phyloP scores from a whole-genome alignment of 805 yeast species.

The Metschnikowia koreensis region DNA sequence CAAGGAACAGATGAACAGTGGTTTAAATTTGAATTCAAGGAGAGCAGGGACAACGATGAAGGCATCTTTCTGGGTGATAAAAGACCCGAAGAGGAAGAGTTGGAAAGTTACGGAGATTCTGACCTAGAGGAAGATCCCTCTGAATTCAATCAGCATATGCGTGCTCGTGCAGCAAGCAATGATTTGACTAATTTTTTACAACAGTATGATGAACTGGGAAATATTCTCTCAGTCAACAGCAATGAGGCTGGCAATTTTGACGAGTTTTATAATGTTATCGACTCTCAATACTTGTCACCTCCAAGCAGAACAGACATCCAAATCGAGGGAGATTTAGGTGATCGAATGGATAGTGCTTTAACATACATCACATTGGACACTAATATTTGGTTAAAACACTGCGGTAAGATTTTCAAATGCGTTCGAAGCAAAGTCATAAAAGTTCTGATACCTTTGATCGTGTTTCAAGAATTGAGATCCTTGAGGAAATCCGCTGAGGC shows the following conservation, averaged over 20 bases:
- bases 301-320: conserved; percentile 12
- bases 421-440: conserved; percentile 57
- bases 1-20: conserved; percentile 28
- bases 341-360: conserved; percentile 52
- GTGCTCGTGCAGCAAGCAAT: background rate
- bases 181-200: conserved; percentile 11
- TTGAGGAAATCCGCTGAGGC: conserved; percentile 69
- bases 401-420: conserved; percentile 72
- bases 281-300: conserved; percentile 20
- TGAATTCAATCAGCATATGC: conserved; percentile 13
- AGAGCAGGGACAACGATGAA: conserved; percentile 15
- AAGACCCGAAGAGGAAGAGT: conserved; percentile 24
- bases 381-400: conserved; percentile 77
- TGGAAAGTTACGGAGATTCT: conserved; percentile 26
- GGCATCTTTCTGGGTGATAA: conserved; percentile 22
- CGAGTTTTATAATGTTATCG: conserved; percentile 25
- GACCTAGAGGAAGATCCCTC: conserved; percentile 31
- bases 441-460: conserved; percentile 67
- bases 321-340: conserved; percentile 52
- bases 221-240: conserved; percentile 5
- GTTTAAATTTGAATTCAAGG: conserved; percentile 18
- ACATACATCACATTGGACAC: conserved; percentile 70
- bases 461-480: conserved; percentile 74
- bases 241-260: conserved; percentile 15
- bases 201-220: conserved; percentile 7